These are phyloP conservation scores for Syncephalastrum contaminatum DNA, from an alignment of 371 early-diverging fungal species.

Conservation along the genomic window DNA sequence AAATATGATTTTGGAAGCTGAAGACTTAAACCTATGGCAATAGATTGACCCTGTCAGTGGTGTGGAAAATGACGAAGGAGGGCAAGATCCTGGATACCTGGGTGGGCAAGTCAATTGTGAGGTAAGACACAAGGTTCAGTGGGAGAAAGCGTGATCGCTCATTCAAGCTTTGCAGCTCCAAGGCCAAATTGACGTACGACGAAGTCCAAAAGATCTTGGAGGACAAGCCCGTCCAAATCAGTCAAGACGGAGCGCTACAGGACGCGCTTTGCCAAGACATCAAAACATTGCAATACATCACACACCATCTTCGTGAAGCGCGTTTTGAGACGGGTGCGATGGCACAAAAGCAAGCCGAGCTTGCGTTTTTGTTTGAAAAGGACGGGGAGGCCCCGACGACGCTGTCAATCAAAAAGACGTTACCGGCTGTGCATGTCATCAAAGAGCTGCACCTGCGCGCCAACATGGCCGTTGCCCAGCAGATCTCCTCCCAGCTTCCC, in stretches of 20 bases:
- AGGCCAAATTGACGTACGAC: constrained; percentile 75
- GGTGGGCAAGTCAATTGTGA: constrained; percentile 80
- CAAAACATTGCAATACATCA: constrained; percentile 69
- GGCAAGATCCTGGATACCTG: constrained; percentile 62
- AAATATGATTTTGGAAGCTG: not conserved
- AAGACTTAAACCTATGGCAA: not conserved
- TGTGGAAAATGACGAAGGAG: constrained; percentile 76
- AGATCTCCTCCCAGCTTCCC: constrained; percentile 75
- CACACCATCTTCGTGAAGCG: constrained; percentile 68
- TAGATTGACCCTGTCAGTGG: constrained; percentile 82
- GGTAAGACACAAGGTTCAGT: constrained; percentile 18
- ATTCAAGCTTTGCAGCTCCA: constrained; percentile 30
- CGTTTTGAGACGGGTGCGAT: constrained; percentile 71
- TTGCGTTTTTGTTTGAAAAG: constrained; percentile 70
- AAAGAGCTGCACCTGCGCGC: constrained; percentile 90
- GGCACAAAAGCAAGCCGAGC: constrained; percentile 60
- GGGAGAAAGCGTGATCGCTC: not conserved
- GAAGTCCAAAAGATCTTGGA: constrained; percentile 84
- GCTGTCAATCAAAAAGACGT: constrained; percentile 7
- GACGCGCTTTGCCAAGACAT: constrained; percentile 47
- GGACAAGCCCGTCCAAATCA: constrained; percentile 21
- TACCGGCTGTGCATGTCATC: constrained; percentile 11
- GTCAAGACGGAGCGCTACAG: too few relatives aligned
- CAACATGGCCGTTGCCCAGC: constrained; percentile 85
- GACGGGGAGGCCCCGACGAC: constrained; percentile 11